phyloP scores from a whole-genome alignment of 208 protist species.

The Novymonas esmeraldas region DNA sequence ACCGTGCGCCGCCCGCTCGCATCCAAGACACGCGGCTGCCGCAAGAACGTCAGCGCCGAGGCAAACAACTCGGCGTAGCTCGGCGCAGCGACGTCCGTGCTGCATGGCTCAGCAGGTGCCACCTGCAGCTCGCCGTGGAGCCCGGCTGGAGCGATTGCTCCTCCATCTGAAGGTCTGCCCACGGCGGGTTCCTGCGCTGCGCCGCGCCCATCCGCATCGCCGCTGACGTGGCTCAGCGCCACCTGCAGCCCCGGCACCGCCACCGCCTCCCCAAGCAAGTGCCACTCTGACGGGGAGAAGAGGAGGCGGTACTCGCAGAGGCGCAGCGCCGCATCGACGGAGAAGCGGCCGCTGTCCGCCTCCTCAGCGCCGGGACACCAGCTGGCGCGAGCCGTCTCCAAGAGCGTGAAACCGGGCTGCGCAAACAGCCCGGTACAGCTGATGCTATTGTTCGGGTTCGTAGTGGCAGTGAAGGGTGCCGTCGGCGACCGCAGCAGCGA shows the following conservation, averaged over 20 bases:
- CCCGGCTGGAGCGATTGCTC: neutral
- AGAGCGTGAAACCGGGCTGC: neutral
- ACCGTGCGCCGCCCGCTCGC: neutral
- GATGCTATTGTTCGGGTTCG: neutral
- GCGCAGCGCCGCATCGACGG: conserved; percentile 26
- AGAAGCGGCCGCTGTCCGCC: neutral
- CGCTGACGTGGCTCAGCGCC: neutral
- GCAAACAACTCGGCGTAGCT: conserved; percentile 17
- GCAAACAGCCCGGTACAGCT: neutral
- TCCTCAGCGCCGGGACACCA: neutral
- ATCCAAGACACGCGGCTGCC: conserved; percentile 3
- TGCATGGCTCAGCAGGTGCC: neutral
- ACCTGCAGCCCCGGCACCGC: conserved; percentile 1
- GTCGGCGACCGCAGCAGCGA: neutral
- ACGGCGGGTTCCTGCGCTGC: neutral
- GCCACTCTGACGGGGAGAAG: conserved; percentile 48
- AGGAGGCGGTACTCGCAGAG: conserved; percentile 41
- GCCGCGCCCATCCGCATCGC: neutral
- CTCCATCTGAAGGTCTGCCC: neutral
- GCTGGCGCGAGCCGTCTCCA: neutral
- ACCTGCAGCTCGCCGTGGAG: neutral
- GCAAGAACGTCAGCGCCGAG: conserved; percentile 16
- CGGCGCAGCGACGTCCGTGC: neutral
- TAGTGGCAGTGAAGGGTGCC: neutral
- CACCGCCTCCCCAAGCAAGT: conserved; percentile 29